phyloP scores from a whole-genome alignment of 495 filamentous ascomycete genomes.

The Bacidia rubella region DNA sequence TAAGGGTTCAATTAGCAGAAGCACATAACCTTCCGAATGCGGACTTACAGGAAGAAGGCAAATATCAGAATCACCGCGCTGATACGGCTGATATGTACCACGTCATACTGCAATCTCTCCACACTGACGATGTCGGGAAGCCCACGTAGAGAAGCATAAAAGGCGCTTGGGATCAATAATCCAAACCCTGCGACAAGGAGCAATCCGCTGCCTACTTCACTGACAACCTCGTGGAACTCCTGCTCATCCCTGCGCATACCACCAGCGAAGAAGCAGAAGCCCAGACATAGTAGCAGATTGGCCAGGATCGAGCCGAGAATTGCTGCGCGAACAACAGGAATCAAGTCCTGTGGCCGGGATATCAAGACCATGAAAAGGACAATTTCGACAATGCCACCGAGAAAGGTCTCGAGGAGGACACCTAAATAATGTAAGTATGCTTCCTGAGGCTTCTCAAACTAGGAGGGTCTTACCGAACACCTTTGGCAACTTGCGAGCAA shows the following conservation, averaged over 20 bases:
- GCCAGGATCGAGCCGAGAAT: conserved; percentile 72
- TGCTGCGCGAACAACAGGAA: conserved; percentile 67
- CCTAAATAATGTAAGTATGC: conserved; percentile 5
- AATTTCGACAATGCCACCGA: conserved; percentile 69
- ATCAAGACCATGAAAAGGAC: conserved; percentile 70
- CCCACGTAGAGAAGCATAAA: conserved; percentile 44
- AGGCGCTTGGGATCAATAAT: conserved; percentile 71
- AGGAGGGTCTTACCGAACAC: conserved; percentile 46
- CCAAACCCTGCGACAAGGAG: conserved; percentile 73
- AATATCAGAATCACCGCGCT: conserved; percentile 66
- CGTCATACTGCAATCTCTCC: conserved; percentile 28
- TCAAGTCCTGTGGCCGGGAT: conserved; percentile 29
- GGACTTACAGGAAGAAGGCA: conserved; percentile 48
- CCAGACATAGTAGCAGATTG: conserved; percentile 63
- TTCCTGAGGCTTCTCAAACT: background rate
- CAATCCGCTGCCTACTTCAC: conserved; percentile 68
- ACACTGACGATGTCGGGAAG: conserved; percentile 24
- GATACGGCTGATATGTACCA: conserved; percentile 57
- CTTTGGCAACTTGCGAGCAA: conserved; percentile 66
- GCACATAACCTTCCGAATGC: background rate
- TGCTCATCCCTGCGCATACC: conserved; percentile 53
- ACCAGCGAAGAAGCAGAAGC: conserved; percentile 64
- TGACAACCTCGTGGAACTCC: conserved; percentile 60
- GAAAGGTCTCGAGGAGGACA: conserved; percentile 60
- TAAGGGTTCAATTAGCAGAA: conserved; percentile 10